Evolutionary conservation across 768 basidiomycete species (phyloP).

Genomic region (Suillus paluster): DNA sequence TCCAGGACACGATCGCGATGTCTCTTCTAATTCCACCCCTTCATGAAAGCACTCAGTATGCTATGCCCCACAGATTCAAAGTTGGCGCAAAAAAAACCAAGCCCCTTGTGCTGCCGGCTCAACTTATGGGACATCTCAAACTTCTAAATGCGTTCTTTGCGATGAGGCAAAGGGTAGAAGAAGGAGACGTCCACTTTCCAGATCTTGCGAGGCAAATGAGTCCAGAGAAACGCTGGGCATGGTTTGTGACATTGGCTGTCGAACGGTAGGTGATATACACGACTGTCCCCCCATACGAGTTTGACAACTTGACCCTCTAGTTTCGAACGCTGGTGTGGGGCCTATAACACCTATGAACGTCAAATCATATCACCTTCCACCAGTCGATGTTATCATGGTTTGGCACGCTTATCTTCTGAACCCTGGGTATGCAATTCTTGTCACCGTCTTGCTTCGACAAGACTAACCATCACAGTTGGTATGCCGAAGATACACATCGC

Average conservation of each 20-base stretch:
- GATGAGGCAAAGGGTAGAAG: not conserved
- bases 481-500: conserved; percentile 2
- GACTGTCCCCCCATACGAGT: too few relatives aligned
- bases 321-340: not conserved
- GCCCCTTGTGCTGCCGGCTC: not conserved
- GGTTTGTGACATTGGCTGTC: conserved; percentile 2
- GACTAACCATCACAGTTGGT: not conserved
- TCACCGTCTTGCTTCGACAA: not conserved
- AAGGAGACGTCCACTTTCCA: not conserved
- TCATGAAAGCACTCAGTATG: not conserved
- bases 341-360: not conserved
- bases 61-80: not conserved
- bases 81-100: not conserved
- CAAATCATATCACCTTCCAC: not conserved
- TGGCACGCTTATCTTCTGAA: conserved; percentile 3
- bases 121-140: not conserved
- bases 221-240: not conserved
- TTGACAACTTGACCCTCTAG: not conserved
- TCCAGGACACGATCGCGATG: too few relatives aligned
- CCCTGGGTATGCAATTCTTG: not conserved
- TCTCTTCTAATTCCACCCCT: too few relatives aligned
- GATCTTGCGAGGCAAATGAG: not conserved
- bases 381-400: conserved; percentile 6
- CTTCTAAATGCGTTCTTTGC: not conserved
- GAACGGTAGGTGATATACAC: conserved; percentile 1